These are phyloP conservation scores for Mediolabrus comicus DNA, from an alignment of 108 stramenopile species.

Conservation along the genomic window DNA sequence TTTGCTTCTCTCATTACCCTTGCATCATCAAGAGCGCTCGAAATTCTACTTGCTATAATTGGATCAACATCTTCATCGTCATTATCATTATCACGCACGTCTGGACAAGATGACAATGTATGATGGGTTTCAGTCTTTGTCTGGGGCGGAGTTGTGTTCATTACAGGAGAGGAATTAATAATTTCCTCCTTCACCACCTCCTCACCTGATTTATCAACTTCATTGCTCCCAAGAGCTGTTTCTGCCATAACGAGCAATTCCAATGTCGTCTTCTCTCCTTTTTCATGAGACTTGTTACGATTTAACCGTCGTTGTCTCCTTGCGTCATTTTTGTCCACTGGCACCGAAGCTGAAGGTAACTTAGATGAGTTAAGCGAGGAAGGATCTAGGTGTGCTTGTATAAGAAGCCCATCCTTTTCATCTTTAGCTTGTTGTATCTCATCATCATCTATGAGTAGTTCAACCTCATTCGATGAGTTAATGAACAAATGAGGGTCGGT, in stretches of 20 bases:
- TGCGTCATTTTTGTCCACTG: slow-evolving; percentile 18
- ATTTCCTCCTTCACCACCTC: background rate
- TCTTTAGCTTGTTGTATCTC: background rate
- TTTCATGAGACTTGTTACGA: background rate
- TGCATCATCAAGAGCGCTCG: background rate
- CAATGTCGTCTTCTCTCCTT: background rate
- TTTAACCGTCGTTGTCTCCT: slow-evolving; percentile 10
- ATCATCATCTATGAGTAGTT: background rate
- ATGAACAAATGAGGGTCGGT: background rate
- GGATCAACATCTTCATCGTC: background rate
- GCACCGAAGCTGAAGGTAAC: background rate
- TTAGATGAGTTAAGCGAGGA: background rate
- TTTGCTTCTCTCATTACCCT: background rate
- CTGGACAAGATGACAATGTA: background rate
- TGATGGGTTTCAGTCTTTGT: background rate
- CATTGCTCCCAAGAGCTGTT: background rate
- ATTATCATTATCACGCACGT: background rate
- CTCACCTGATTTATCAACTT: background rate
- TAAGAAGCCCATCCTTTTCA: background rate
- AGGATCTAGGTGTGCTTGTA: background rate
- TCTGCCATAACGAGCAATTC: background rate
- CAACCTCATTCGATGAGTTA: background rate
- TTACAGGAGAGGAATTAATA: background rate
- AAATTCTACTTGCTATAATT: background rate
- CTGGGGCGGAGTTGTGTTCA: background rate